Conservation (phyloP, 768 basidiomycete genomes). For the Myochromella boudieri region DNA sequence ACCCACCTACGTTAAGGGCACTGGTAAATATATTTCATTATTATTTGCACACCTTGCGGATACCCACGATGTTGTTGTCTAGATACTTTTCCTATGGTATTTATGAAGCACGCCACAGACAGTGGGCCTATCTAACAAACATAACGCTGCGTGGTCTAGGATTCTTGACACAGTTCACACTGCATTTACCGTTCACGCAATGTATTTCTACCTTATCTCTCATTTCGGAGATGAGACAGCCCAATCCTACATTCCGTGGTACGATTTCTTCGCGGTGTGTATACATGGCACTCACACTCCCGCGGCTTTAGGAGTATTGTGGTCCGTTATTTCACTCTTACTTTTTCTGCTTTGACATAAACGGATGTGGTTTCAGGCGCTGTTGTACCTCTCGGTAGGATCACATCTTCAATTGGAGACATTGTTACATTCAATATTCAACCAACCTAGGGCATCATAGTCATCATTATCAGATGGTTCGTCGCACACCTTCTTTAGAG, state of each 20-base stretch:
- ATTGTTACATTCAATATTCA: background rate
- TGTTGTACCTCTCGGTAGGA: background rate
- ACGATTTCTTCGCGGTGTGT: background rate
- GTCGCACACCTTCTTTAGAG: too few relatives aligned
- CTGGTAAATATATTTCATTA: background rate
- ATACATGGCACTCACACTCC: too few relatives aligned
- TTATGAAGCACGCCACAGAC: background rate
- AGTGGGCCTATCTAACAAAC: too few relatives aligned
- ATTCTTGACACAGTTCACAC: slow-evolving; percentile 3
- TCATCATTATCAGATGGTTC: background rate
- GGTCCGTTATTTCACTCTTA: too few relatives aligned
- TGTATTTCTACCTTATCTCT: slow-evolving; percentile 10
- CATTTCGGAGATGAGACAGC: slow-evolving; percentile 5
- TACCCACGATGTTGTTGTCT: background rate
- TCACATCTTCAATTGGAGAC: background rate
- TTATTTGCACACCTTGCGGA: too few relatives aligned
- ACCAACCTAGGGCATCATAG: background rate
- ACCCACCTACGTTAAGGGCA: background rate
- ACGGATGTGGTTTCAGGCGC: too few relatives aligned
- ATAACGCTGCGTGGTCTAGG: slow-evolving; percentile 28
- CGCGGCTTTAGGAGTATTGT: too few relatives aligned
- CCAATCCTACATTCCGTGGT: background rate
- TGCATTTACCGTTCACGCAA: slow-evolving; percentile 8
- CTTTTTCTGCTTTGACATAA: too few relatives aligned
- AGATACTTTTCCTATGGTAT: slow-evolving; percentile 7